Evolutionary conservation across 2,329 filamentous ascomycete genomes (phyloP), one percentile per base, ranked within the genome.

Genomic region (Aspergillus brasiliensis): DNA sequence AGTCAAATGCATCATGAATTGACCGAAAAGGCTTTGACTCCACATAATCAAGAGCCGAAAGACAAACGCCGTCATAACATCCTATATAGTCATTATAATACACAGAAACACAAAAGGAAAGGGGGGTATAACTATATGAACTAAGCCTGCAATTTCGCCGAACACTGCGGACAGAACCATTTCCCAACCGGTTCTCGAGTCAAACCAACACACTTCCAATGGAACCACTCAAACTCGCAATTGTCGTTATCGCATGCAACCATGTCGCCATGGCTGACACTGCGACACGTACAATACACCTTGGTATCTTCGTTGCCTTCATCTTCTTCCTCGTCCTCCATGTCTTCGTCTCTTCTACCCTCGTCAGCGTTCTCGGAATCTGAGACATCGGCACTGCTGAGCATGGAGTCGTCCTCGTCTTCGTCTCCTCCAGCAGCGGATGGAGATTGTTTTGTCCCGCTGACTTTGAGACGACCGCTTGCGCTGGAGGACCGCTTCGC

Each of bases 171-270:
- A 71, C 83, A 86, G 70, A 80, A 85, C 83, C 83, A 86, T 51
- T 82, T 83, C 60, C 84, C 83, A 51, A 80, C 79, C 0, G 86
- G 86, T 65, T 86, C 83, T 66, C 83, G 82, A 46, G 82, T 84
- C 67, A 89, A 76, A 19, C 85, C 84, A 54, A 88, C 85, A 67
- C 86, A 89, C 42, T 82, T 84, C 72, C 87, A 81, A 78, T 89
- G 86, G 73, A 89, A 89, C 86, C 86, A 89, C 71, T 89, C 86
- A 63, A 84, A 83, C 11, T 83, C 81, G 74, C 86, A 89, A 58
- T 81, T 78, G 38, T 86, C 84, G 69, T 88, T 88, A 71, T 89
- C 86, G 68, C 86, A 89, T 11, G 85, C 86, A 42, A 89, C 84
- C 86, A 89, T 89, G 68, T 87, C 84, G 17, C 86, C 86, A 69